phyloP scores from a whole-genome alignment of 106 monocot genomes.

The Apostasia ramifera region DNA sequence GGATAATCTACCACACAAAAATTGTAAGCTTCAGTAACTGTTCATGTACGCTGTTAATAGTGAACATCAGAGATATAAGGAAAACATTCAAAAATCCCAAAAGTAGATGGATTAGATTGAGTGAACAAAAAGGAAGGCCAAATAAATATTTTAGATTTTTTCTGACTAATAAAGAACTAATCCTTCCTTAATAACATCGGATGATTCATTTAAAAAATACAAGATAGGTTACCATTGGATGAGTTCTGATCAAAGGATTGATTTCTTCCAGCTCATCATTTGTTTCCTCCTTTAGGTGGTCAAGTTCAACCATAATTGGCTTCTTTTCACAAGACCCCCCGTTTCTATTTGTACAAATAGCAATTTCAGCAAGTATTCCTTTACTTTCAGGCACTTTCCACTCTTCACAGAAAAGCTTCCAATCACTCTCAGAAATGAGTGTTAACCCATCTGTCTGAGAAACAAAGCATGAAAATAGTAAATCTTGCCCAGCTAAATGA shows the following conservation, averaged over 20 bases:
- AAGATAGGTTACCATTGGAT: constrained; percentile 52
- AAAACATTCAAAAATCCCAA: not conserved
- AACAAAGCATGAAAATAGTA: not conserved
- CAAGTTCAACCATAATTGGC: constrained; percentile 32
- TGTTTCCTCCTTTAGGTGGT: constrained; percentile 31
- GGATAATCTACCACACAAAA: no score
- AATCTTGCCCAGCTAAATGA: not conserved
- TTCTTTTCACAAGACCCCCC: constrained; percentile 36
- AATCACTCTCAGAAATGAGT: constrained; percentile 73
- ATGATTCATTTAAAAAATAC: not conserved
- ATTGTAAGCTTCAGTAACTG: no score
- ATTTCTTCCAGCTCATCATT: constrained; percentile 30
- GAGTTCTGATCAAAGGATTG: constrained; percentile 49
- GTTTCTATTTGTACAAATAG: constrained; percentile 23
- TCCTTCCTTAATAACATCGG: not conserved
- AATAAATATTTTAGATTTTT: constrained; percentile 1
- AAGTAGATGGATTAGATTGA: not conserved
- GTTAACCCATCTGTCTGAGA: constrained; percentile 68
- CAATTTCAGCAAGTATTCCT: constrained; percentile 77
- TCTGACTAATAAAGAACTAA: not conserved
- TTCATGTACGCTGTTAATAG: no score
- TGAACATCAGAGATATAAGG: not conserved
- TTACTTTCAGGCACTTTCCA: constrained; percentile 59
- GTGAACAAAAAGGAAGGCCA: not conserved
- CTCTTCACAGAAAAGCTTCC: constrained; percentile 90